Evolutionary conservation across 164 flowering plant genomes (phyloP), one percentile per base, ranked within the genome.

Genomic region (Vitis cinerea): DNA sequence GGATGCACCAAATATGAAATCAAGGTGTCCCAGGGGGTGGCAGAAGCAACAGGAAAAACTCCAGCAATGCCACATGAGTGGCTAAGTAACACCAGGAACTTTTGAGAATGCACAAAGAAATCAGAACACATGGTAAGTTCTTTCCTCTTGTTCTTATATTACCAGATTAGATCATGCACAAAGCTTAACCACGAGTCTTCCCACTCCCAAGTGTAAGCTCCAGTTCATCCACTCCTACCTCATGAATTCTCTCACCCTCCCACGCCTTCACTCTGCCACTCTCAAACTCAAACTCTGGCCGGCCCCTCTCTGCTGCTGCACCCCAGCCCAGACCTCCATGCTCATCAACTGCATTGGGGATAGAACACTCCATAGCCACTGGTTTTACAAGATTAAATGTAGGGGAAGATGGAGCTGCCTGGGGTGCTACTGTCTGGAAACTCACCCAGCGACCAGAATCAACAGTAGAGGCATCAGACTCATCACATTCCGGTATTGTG

Each of bases 161-260:
- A 13, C 51, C 14, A 14, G 3, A 31, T 37, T 37, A 37, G 44
- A 37, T 37, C 10, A 48, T 16, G 59, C 57, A 11, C 17, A 56
- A 29, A 52, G 59, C 50, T 65, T 79, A 79, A 61, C 59, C 74
- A 60, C 70, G 75, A 52, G 71, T 30, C 82, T 89, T 93, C 31
- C 86, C 81, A 65, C 76, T 84, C 4, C 97, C 97, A 19, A 94
- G 93, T 0, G 97, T 94, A 74, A 94, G 96, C 82, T 94, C 98
- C 64, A 94, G 71, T 80, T 91, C 97, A 59, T 94, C 98, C 16
- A 84, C 79, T 1, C 84, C 95, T 2, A 91, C 68, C 50, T 93
- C 98, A 75, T 88, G 95, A 67, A 91, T 91, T 70, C 83, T 86
- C 85, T 94, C 98, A 8, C 98, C 98, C 63, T 94, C 98, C 98